Conservation (phyloP, 495 filamentous ascomycete species). For the Hamigera avellanea region DNA sequence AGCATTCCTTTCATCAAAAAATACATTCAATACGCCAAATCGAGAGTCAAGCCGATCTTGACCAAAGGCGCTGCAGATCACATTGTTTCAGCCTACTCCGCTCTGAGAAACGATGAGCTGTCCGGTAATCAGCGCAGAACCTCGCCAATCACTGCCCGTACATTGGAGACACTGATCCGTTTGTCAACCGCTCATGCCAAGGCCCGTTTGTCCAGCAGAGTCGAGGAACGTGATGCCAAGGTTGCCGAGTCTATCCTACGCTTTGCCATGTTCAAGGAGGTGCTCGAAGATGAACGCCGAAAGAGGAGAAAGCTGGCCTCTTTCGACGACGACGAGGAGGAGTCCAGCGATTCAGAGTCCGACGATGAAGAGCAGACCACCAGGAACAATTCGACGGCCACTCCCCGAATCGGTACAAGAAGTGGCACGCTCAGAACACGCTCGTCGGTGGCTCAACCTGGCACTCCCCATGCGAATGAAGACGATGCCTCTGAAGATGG, state of each 20-base stretch:
- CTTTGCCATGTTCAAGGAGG: slow-evolving; percentile 97
- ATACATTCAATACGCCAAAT: slow-evolving; percentile 98
- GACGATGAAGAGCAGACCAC: slow-evolving; percentile 27
- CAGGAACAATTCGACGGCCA: slow-evolving; percentile 23
- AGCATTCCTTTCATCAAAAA: slow-evolving; percentile 99
- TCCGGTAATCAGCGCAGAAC: slow-evolving; percentile 89
- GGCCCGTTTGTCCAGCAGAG: slow-evolving; percentile 77
- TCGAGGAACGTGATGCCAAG: slow-evolving; percentile 82
- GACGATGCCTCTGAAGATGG: slow-evolving; percentile 34
- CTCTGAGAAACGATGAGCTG: slow-evolving; percentile 90
- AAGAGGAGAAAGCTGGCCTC: slow-evolving; percentile 50
- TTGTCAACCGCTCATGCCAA: slow-evolving; percentile 95
- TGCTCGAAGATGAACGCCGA: slow-evolving; percentile 75
- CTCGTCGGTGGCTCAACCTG: slow-evolving; percentile 26
- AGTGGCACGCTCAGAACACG: slow-evolving; percentile 44
- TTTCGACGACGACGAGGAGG: slow-evolving; percentile 38
- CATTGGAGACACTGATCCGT: slow-evolving; percentile 94
- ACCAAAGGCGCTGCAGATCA: slow-evolving; percentile 90
- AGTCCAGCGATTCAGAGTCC: slow-evolving; percentile 25
- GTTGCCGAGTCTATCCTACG: slow-evolving; percentile 83
- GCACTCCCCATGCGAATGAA: slow-evolving; percentile 19
- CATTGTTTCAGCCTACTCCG: slow-evolving; percentile 86
- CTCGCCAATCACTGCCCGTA: slow-evolving; percentile 91
- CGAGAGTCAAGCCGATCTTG: slow-evolving; percentile 76
- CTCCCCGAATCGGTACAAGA: slow-evolving; percentile 17